Evolutionary conservation across 2,329 filamentous ascomycete species (phyloP).

Genomic region (Coniella vitis): DNA sequence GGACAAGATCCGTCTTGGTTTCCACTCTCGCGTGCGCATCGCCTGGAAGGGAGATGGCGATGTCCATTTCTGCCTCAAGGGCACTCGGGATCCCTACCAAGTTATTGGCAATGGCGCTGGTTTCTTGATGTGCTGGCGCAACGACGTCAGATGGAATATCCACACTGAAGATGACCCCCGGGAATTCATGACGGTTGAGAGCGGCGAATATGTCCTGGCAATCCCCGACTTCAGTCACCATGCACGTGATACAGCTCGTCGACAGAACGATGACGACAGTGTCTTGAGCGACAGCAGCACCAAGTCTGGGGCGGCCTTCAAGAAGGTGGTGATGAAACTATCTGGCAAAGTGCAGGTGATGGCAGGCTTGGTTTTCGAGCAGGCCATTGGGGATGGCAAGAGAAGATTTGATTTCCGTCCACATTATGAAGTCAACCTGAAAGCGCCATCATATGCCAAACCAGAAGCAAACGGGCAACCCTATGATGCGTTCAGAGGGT

Average conservation of each 20-base stretch:
- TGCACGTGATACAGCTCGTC: constrained; percentile 58
- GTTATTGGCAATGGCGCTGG: constrained; percentile 90
- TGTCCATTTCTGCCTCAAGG: constrained; percentile 88
- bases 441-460: constrained; percentile 69
- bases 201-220: constrained; percentile 89
- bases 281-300: constrained; percentile 56
- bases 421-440: constrained; percentile 86
- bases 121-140: constrained; percentile 98
- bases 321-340: constrained; percentile 98
- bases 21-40: constrained; percentile 84
- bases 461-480: constrained; percentile 38
- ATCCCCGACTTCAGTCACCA: constrained; percentile 90
- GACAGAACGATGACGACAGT: constrained; percentile 49
- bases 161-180: constrained; percentile 81
- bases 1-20: constrained; percentile 94
- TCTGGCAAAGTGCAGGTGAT: constrained; percentile 94
- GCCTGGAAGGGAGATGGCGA: constrained; percentile 95
- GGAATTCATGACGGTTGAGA: constrained; percentile 92
- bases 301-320: constrained; percentile 77
- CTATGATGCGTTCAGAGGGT: constrained; percentile 95
- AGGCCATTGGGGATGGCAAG: constrained; percentile 62
- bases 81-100: constrained; percentile 84
- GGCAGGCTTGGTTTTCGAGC: constrained; percentile 86
- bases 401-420: constrained; percentile 85
- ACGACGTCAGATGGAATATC: constrained; percentile 82